Evolutionary conservation across 768 basidiomycete species (phyloP), one percentile per base, ranked within the genome.

Genomic region (Kwoniella sp.): DNA sequence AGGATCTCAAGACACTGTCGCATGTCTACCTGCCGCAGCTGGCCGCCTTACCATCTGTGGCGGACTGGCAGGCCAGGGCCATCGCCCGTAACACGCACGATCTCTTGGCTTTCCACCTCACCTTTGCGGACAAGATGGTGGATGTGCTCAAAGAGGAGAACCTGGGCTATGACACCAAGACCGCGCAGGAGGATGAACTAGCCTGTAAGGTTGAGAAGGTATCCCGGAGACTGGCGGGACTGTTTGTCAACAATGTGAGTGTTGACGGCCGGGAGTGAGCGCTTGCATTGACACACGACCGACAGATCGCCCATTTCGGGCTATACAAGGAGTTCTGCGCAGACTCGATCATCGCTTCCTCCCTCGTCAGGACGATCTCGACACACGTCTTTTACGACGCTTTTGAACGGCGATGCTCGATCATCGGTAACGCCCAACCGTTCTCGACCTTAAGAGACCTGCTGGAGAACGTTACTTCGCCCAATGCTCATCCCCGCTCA

Each of bases 291-390:
- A n/a, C n/a, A n/a, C n/a, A n/a, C n/a, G n/a, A n/a, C n/a, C 7
- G 29, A 2, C 58, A 93, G 89, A 85, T 84, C 22, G 77, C 83
- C 14, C 76, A 79, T 31, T 93, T 93, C 60, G 79, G 81, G 50
- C 78, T 83, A 1, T 99, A 99, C 76, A 82, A 90, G 70, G 75
- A 80, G 11, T 96, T 90, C 66, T 98, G 93, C 68, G 82, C 88
- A 0, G 84, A 84, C 0, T 92, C 96, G 66, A 81, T 83, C 44
- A 85, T 87, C 60, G 91, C 90, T 0, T 77, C 86, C 50, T 83
- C 86, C 56, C 71, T 89, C 20, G 77, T 93, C 0, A 82, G 85
- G 53, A 81, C 80, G 44, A 79, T 84, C 17, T 81, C 83, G 32
- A 77, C 81, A 29, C 83, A 83, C 46, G 79, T 83, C 57, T 89